Evolutionary conservation across 2,329 filamentous ascomycete genomes (phyloP).

Genomic region (Pyricularia sp.): DNA sequence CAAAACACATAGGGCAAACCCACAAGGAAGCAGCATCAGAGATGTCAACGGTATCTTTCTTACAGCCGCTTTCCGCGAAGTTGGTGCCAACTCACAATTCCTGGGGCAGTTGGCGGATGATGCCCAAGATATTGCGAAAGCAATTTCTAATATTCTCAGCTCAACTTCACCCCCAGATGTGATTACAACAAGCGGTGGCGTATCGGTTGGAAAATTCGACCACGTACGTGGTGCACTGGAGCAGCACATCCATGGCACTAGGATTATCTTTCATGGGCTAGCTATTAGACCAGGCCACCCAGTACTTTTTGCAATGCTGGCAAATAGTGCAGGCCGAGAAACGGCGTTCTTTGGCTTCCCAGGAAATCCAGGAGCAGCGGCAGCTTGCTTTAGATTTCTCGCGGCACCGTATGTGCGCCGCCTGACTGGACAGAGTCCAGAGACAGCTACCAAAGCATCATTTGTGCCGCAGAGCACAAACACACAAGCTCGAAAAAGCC

Average conservation of each 20-base stretch:
- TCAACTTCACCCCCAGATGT: background rate
- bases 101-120: background rate
- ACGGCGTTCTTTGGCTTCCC: background rate
- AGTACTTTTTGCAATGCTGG: background rate
- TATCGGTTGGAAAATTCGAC: background rate
- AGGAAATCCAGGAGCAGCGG: background rate
- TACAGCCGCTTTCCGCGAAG: background rate
- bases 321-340: background rate
- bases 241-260: background rate
- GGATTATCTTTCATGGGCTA: background rate
- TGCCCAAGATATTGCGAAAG: background rate
- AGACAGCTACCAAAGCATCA: background rate
- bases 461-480: background rate
- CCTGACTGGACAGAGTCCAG: background rate
- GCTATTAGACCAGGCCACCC: background rate
- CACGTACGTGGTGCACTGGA: background rate
- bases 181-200: background rate
- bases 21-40: background rate
- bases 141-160: background rate
- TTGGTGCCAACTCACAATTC: constrained; percentile 1
- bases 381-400: background rate
- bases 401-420: background rate
- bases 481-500: background rate
- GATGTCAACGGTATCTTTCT: constrained; percentile 6
- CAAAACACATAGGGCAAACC: background rate